Percentiles rank a stretch among this genome's conserved stretches.
These are phyloP conservation scores for Penicillium malachiteum DNA, from an alignment of 495 filamentous ascomycete species.

Conservation along the genomic window DNA sequence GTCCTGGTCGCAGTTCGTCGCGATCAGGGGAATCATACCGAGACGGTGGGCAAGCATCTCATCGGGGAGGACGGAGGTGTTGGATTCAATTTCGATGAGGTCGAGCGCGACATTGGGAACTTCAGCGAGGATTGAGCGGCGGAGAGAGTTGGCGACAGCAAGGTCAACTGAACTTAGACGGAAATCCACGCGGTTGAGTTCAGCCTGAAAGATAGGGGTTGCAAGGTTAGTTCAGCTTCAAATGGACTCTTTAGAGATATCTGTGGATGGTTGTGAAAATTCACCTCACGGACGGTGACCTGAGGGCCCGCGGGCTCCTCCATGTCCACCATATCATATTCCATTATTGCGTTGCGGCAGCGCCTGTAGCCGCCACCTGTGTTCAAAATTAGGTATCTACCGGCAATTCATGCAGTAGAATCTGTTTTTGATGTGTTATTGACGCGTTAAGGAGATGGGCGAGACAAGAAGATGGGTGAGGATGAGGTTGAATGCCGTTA, in stretches of 20 bases:
- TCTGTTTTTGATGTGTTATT: neutral
- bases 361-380: constrained; percentile 25
- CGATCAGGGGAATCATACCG: constrained; percentile 84
- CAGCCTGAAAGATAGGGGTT: constrained; percentile 56
- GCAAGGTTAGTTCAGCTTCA: neutral
- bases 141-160: constrained; percentile 90
- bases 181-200: constrained; percentile 73
- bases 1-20: constrained; percentile 75
- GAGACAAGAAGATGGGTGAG: neutral
- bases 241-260: neutral
- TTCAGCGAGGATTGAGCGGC: constrained; percentile 89
- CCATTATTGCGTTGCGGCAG: constrained; percentile 49
- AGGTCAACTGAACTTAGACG: constrained; percentile 76
- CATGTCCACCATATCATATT: constrained; percentile 64
- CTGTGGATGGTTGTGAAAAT: neutral
- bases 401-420: neutral
- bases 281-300: constrained; percentile 70
- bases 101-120: constrained; percentile 95
- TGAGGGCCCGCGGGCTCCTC: constrained; percentile 62
- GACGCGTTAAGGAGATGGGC: neutral
- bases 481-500: constrained; percentile 9
- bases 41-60: constrained; percentile 94
- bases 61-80: constrained; percentile 92
- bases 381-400: constrained; percentile 12
- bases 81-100: constrained; percentile 85